phyloP scores from a whole-genome alignment of 176 grass and related monocot species.

The Pontederia crassipes region DNA sequence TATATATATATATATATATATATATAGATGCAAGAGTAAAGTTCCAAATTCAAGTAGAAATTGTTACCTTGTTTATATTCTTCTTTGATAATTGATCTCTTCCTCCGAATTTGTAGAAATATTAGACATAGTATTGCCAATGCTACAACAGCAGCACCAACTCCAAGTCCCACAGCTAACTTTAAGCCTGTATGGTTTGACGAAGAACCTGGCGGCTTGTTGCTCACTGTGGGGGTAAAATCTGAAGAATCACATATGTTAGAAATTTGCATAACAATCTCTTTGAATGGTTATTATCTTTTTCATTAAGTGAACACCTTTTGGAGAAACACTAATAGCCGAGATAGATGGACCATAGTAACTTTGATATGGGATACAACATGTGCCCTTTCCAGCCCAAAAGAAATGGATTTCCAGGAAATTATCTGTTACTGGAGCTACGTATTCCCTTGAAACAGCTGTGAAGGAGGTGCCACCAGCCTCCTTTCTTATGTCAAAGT shows the following conservation, averaged over 20 bases:
- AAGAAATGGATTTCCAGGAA: conserved; percentile 36
- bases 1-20: too few relatives aligned
- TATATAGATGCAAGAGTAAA: too few relatives aligned
- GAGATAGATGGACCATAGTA: conserved; percentile 26
- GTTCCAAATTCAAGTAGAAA: neutral
- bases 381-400: conserved; percentile 30
- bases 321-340: conserved; percentile 24
- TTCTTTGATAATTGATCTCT: neutral
- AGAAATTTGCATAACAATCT: neutral
- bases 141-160: conserved; percentile 2
- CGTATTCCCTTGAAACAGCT: conserved; percentile 12
- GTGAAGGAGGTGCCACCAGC: conserved; percentile 9
- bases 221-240: conserved; percentile 8
- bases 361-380: conserved; percentile 8
- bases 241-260: neutral
- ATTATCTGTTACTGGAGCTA: conserved; percentile 23
- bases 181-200: conserved; percentile 6
- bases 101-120: conserved; percentile 5
- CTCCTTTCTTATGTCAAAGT: conserved; percentile 28
- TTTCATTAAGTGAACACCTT: too few relatives aligned
- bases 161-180: conserved; percentile 15
- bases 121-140: conserved; percentile 5
- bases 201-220: conserved; percentile 5
- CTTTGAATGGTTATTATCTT: too few relatives aligned
- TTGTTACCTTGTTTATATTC: neutral